Conservation (phyloP, 2,329 filamentous ascomycete species). For the Neonectria punicea region DNA sequence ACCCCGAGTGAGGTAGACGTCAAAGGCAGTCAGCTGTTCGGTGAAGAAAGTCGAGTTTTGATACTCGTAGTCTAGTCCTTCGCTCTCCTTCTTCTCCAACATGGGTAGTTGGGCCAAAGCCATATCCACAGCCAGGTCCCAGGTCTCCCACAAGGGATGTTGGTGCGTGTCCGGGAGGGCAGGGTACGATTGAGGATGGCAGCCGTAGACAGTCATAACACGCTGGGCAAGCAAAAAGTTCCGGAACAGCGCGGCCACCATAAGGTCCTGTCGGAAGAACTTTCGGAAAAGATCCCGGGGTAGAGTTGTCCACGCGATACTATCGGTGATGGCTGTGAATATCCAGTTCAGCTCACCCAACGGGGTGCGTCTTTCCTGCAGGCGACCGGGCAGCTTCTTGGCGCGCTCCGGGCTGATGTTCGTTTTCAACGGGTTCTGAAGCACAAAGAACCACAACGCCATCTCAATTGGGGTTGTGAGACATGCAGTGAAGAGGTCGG, state of each 20-base stretch:
- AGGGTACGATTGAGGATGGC: conserved; percentile 91
- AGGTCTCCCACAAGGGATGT: conserved; percentile 95
- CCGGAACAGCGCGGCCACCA: conserved; percentile 97
- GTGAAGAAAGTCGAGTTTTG: conserved; percentile 96
- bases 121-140: conserved; percentile 97
- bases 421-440: conserved; percentile 83
- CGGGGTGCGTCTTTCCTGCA: conserved; percentile 93
- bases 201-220: conserved; percentile 96
- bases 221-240: conserved; percentile 96
- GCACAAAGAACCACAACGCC: conserved; percentile 93
- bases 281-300: conserved; percentile 93
- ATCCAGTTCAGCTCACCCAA: conserved; percentile 99
- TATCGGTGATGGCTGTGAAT: conserved; percentile 98
- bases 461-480: conserved; percentile 98
- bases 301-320: conserved; percentile 96
- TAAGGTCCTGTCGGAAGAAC: conserved; percentile 95
- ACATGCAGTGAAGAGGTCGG: conserved; percentile 95
- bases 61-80: conserved; percentile 85
- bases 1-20: conserved; percentile 89
- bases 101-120: conserved; percentile 89
- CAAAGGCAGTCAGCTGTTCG: conserved; percentile 95
- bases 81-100: conserved; percentile 81
- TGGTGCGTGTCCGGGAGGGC: conserved; percentile 94
- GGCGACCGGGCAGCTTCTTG: conserved; percentile 86
- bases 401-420: conserved; percentile 83